These are phyloP conservation scores for Torrubiella hemipterigena DNA, from an alignment of 2,329 filamentous ascomycete species.

Conservation along the genomic window DNA sequence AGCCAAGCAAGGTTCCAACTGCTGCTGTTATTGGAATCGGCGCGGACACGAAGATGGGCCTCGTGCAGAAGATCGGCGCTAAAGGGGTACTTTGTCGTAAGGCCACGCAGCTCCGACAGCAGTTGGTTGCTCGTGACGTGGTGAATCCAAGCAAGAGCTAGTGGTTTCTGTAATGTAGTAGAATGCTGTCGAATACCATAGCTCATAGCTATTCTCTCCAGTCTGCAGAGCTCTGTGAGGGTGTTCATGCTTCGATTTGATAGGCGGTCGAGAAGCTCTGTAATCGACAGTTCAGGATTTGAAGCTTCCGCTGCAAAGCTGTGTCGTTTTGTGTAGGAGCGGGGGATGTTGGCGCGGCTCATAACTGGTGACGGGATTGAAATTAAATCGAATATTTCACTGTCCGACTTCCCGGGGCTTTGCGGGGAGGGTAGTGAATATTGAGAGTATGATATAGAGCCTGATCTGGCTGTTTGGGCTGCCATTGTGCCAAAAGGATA, in stretches of 20 bases:
- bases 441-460: no score
- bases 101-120: constrained; percentile 54
- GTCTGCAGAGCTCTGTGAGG: constrained; percentile 57
- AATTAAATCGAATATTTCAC: no score
- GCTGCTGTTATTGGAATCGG: constrained; percentile 51
- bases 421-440: no score
- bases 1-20: constrained; percentile 73
- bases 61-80: constrained; percentile 52
- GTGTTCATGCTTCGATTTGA: constrained; percentile 60
- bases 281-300: no score
- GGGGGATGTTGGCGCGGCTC: no score
- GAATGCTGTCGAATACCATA: constrained; percentile 47
- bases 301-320: no score
- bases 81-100: constrained; percentile 58
- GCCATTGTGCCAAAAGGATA: no score
- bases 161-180: constrained; percentile 45
- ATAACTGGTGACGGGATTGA: no score
- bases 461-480: no score
- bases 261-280: constrained; percentile 50
- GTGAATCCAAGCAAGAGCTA: constrained; percentile 60
- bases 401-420: no score
- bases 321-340: no score
- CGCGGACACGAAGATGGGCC: constrained; percentile 50
- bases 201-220: constrained; percentile 52
- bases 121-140: constrained; percentile 62